Base-by-base conservation (phyloP, 495 filamentous ascomycete species). In the Filosporella fistucella region DNA sequence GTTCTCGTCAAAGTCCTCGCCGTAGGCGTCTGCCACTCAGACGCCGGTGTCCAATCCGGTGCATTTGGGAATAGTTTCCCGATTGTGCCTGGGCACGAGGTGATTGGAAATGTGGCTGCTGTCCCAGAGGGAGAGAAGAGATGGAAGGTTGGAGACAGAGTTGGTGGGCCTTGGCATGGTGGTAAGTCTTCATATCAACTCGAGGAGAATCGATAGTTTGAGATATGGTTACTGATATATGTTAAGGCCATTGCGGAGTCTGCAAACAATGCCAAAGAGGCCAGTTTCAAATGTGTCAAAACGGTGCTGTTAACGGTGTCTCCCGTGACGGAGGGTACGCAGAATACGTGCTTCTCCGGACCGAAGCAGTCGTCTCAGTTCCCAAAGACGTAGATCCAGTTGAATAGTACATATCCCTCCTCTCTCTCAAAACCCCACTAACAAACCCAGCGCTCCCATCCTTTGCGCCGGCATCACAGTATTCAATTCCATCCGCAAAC, bases 381-480 rank as follows among this genome's bases (percentile, higher is more conserved):
- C 82, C 83, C 4, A 49, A 61, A 5, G 65, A 78, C 37, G 63
- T 78, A 24, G 70, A 82, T 54, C 71, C 82, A 0, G 80, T 73
- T 9, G 67, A 78, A 49, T 77, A 71, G n/a, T n/a, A n/a, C n/a
- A n/a, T n/a, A n/a, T n/a, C n/a, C n/a, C n/a, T n/a, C n/a, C n/a
- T n/a, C n/a, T n/a, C n/a, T n/a, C n/a, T n/a, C n/a, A n/a, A n/a
- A n/a, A n/a, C n/a, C n/a, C n/a, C n/a, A n/a, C n/a, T n/a, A n/a
- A n/a, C n/a, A n/a, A n/a, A n/a, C n/a, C n/a, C n/a, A n/a, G n/a
- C 45, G 82, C 83, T 1, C 82, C 84, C 0, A 71, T 87, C 12
- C 75, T 89, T 17, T 88, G 84, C 63, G 83, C 85, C 1, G 85
- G 84, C 39, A 74, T 87, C 37, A 85, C 82, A 21, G 77, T 82